A percentile compares a stretch with the other conserved stretches of the same genome.
phyloP scores from a whole-genome alignment of 2,329 filamentous ascomycete species.

The Phyllosticta paracitricarpa region DNA sequence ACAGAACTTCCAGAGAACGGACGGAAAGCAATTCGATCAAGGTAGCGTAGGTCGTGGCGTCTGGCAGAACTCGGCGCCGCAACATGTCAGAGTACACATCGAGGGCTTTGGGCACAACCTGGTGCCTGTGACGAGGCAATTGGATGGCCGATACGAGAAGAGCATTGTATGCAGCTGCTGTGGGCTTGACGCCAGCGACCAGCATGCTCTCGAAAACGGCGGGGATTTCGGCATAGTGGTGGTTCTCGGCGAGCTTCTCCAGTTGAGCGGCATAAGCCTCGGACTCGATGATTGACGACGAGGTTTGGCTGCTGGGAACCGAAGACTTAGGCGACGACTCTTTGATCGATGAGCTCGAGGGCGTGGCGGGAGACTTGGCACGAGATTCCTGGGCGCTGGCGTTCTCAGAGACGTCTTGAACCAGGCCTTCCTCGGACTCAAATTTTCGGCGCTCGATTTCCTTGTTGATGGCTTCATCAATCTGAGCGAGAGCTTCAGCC shows the following conservation, averaged over 20 bases:
- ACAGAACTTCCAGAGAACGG: slow-evolving; percentile 68
- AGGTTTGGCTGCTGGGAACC: slow-evolving; percentile 34
- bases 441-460: slow-evolving; percentile 58
- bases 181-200: slow-evolving; percentile 68
- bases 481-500: slow-evolving; percentile 59
- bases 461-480: slow-evolving; percentile 73
- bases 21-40: slow-evolving; percentile 73
- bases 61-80: slow-evolving; percentile 67
- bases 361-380: slow-evolving; percentile 23
- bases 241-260: slow-evolving; percentile 57
- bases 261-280: slow-evolving; percentile 73
- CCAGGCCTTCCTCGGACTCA: slow-evolving; percentile 31
- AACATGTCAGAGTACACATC: slow-evolving; percentile 98
- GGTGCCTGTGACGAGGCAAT: slow-evolving; percentile 66
- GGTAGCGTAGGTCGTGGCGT: slow-evolving; percentile 79
- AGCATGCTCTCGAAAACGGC: slow-evolving; percentile 86
- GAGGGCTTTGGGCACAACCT: slow-evolving; percentile 81
- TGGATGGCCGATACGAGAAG: slow-evolving; percentile 76
- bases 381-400: slow-evolving; percentile 20
- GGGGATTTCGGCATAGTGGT: slow-evolving; percentile 79
- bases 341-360: slow-evolving; percentile 20
- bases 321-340: slow-evolving; percentile 14
- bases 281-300: slow-evolving; percentile 51
- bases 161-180: slow-evolving; percentile 82
- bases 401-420: slow-evolving; percentile 25